Percentiles rank a stretch among this genome's conserved stretches.
These are phyloP conservation scores for Tolypocladium endophyticum DNA, from an alignment of 2,329 filamentous ascomycete species.

Conservation along the genomic window DNA sequence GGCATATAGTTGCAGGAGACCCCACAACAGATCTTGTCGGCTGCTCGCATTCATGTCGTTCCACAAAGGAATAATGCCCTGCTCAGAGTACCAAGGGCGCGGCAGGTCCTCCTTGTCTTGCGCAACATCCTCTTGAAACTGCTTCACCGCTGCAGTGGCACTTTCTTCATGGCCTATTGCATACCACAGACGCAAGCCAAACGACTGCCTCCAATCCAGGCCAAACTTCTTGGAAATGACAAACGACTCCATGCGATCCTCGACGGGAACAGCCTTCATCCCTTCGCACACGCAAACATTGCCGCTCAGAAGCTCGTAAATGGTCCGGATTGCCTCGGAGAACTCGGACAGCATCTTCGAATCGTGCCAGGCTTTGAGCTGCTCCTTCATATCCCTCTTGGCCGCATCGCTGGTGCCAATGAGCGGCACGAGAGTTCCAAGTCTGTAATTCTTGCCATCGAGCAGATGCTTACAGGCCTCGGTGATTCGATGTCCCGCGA, in stretches of 20 bases:
- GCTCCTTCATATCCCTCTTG: constrained; percentile 64
- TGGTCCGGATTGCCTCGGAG: constrained; percentile 66
- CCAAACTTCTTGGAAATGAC: constrained; percentile 74
- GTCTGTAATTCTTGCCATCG: constrained; percentile 65
- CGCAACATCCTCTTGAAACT: constrained; percentile 63
- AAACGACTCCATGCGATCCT: constrained; percentile 74
- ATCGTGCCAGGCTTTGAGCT: constrained; percentile 76
- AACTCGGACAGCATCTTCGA: constrained; percentile 83
- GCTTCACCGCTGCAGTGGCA: constrained; percentile 60
- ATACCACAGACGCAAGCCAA: constrained; percentile 88
- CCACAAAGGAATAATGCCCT: constrained; percentile 48
- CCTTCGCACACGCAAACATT: constrained; percentile 80
- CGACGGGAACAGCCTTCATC: constrained; percentile 58
- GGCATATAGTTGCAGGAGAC: constrained; percentile 72
- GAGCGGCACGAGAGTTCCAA: constrained; percentile 76
- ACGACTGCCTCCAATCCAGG: constrained; percentile 87
- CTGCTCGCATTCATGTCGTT: constrained; percentile 44
- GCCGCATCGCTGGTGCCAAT: constrained; percentile 63
- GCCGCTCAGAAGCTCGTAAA: constrained; percentile 84
- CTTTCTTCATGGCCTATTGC: constrained; percentile 57
- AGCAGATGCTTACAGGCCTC: constrained; percentile 76
- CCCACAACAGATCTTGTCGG: constrained; percentile 76
- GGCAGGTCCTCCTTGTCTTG: constrained; percentile 64
- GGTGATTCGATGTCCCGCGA: constrained; percentile 68
- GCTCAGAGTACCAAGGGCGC: constrained; percentile 58